Base-by-base conservation (phyloP, 2,329 filamentous ascomycete genomes). In the Cercospora sp. region DNA sequence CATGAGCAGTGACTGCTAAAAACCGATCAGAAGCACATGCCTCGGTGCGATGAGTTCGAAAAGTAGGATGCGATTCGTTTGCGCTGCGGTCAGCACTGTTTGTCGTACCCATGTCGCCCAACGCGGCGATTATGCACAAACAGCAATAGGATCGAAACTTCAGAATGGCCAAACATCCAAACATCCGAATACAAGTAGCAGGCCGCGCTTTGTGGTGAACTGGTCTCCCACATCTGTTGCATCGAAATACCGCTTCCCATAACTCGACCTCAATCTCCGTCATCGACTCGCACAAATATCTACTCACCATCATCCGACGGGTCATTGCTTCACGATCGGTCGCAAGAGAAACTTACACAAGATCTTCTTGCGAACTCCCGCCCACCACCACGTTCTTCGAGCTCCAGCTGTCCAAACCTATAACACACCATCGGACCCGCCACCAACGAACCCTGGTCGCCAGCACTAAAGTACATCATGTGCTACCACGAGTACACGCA, bases 401-500 rank as follows among this genome's bases (percentile, higher is more conserved):
- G 32, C 34, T 51, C n/a, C 45, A 37, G 18, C 26, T 53, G 32
- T 30, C 58, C 34, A 32, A 28, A 21, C 34, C 37, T 55, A 28
- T 43, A 51, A 61, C 30, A 49, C 28, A 49, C 28, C 12, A 53
- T n/a, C 40, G 37, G 63, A 61, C 37, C 43, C 30, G 43, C 18
- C 30, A 43, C 66, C 62, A 32, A 58, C 12, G 32, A 21, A 37
- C 18, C 43, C 32, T 62, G 28, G 8, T 34, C 49, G 63, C 21
- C 21, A 53, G 16, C 13, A 49, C 16, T 5, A 43, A 43, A n/a
- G 37, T 16, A 58, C 43, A 68, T 37, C 21, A 77, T 77, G 76
- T 77, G 76, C 66, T 76, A 74, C 71, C 76, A 77, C 73, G 72
- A 74, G 59, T 77, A 78, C 71, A 78, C 76, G 12, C 76, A 78